Evolutionary conservation across 2,329 filamentous ascomycete species (phyloP), one percentile per base, ranked within the genome.

Genomic region (Ceratocystis harringtonii): DNA sequence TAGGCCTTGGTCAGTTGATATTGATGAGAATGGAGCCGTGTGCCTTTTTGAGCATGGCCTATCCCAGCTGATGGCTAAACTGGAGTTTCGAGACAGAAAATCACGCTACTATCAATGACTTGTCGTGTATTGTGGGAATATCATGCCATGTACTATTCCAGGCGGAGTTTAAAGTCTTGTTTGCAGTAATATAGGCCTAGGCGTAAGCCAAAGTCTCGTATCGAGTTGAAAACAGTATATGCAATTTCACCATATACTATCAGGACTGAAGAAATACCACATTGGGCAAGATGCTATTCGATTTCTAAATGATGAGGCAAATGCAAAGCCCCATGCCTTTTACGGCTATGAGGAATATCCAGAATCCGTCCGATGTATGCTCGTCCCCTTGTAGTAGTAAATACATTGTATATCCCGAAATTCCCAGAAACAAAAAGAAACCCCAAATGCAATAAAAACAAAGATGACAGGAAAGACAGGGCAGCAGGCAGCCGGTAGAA

Each of bases 371-470:
- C 63, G 15, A 44, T 36, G 45, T 50, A 68, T 57, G 28, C 48
- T 64, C 45, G 58, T 65, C 36, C 61, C 36, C 43, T 30, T 30
- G 60, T 55, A 61, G 60, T 55, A 61, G 43, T 65, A 55, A 48
- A 60, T 41, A 15, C 55, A 28, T 30, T 6, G 32, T 65, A 44
- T 62, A 65, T 30, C 8, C 55, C 48, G 30, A 17, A 30, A 12
- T 44, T 30, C 48, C 52, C 45, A 50, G 52, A 50, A 64, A 70
- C 43, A 72, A 70, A 68, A 73, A 70, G 28, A 72, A 75, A 3
- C 72, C 69, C 62, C 71, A 74, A 64, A 71, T 72, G 44, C 69
- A 72, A 63, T 68, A 69, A 68, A 75, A 75, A 3, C 72, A 69
- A 62, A 71, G 73, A 64, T 71, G 72, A 43, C 69, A 72, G 60